Conservation (phyloP, 345 rosid genomes). For the Aquilaria sinensis region DNA sequence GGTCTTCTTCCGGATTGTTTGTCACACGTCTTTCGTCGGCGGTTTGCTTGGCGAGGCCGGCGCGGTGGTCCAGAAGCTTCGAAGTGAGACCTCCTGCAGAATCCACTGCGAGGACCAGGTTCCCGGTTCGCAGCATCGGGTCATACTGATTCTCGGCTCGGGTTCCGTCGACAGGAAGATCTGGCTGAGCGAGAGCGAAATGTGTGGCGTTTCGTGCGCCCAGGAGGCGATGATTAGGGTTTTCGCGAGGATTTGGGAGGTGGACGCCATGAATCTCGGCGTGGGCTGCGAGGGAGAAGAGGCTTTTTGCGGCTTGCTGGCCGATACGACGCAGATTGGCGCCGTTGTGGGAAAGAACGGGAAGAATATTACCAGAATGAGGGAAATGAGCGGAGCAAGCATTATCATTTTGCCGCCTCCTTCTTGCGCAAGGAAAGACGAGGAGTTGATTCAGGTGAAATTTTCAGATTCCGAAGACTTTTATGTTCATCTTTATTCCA, state of each 20-base stretch:
- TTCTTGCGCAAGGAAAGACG: conserved; percentile 33
- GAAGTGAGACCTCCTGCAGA: conserved; percentile 26
- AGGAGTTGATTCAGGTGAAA: conserved; percentile 53
- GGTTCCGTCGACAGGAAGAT: conserved; percentile 21
- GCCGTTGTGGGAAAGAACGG: conserved; percentile 46
- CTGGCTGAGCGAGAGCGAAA: conserved; percentile 24
- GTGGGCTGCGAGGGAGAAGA: conserved; percentile 19
- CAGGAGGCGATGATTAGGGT: conserved; percentile 63
- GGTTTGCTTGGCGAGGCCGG: conserved; percentile 41
- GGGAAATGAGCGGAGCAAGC: conserved; percentile 41
- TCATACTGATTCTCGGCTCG: conserved; percentile 35
- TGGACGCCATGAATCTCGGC: conserved; percentile 24
- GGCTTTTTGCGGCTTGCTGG: conserved; percentile 56
- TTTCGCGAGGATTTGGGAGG: conserved; percentile 53
- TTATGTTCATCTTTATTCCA: too few species aligned
- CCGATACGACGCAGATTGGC: conserved; percentile 42
- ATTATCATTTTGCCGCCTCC: conserved; percentile 57
- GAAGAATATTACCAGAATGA: conserved; percentile 37
- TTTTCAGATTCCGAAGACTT: too few species aligned
- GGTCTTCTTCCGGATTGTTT: conserved; percentile 31
- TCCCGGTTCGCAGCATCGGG: conserved; percentile 33
- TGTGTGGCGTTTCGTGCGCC: conserved; percentile 36
- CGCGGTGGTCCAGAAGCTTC: conserved; percentile 21
- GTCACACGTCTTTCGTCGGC: conserved; percentile 31
- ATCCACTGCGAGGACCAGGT: conserved; percentile 34